Evolutionary conservation across 2,329 filamentous ascomycete genomes (phyloP).

Genomic region (Colletotrichum theobromicola): DNA sequence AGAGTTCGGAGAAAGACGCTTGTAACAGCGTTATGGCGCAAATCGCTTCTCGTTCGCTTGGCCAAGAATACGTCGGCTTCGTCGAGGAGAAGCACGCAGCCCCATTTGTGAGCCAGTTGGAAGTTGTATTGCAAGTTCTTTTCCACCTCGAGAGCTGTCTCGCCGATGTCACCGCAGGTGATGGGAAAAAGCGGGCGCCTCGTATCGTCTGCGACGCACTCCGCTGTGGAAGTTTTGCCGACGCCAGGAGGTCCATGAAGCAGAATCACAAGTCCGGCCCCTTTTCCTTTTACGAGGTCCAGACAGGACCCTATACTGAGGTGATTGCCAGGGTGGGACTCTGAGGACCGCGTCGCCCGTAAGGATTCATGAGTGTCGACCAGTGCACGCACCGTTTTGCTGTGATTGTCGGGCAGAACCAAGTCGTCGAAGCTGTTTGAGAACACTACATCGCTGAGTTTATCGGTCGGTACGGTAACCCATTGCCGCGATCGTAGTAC

Average conservation of each 20-base stretch:
- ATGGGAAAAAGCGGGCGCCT: not conserved
- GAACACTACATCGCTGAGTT: slow-evolving; percentile 3
- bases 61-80: slow-evolving; percentile 45
- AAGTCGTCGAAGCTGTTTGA: slow-evolving; percentile 21
- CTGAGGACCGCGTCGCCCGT: not conserved
- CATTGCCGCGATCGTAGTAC: slow-evolving; percentile 16
- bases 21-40: not conserved
- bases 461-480: slow-evolving; percentile 8
- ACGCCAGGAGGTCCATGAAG: not conserved
- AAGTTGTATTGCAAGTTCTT: slow-evolving; percentile 13
- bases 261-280: not conserved
- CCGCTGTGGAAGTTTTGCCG: not conserved
- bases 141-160: slow-evolving; percentile 16
- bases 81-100: not conserved
- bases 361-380: slow-evolving; percentile 19
- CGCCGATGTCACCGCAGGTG: slow-evolving; percentile 20
- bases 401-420: slow-evolving; percentile 17
- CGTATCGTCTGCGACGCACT: not conserved
- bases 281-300: slow-evolving; percentile 19
- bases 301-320: not conserved
- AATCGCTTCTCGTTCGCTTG: slow-evolving; percentile 61
- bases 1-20: slow-evolving; percentile 44
- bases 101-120: slow-evolving; percentile 19
- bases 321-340: not conserved
- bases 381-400: slow-evolving; percentile 12